Evolutionary conservation across 371 early-diverging fungal species (phyloP), one percentile per base, ranked within the genome.

Genomic region (Mortierella sp.): DNA sequence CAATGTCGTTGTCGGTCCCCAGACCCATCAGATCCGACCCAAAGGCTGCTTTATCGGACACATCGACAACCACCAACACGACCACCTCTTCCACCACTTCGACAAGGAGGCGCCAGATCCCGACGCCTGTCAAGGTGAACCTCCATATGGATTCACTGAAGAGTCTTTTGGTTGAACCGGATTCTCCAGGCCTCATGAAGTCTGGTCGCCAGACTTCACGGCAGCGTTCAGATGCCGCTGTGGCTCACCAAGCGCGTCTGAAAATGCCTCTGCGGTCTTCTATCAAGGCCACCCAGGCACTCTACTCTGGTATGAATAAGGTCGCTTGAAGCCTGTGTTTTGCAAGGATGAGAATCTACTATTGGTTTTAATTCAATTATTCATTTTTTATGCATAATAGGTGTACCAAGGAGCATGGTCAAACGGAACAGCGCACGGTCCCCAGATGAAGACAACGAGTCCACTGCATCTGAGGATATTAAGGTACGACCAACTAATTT

Each of bases 61-160:
- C 53, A 19, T 50, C 64, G 24, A 39, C 66, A 2, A n/a, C 26
- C 6, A 39, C 47, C 1, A 64, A 26, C 29, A 61, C 68, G 9
- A 68, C 64, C 19, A 22, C 16, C 19, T 48, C 71, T 7, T 14
- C 34, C 1, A 45, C 43, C 13, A 4, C 64, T 1, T 58, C 77
- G 6, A 41, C 47, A 2, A 74, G 66, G 26, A 61, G 78, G 16
- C 53, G 78, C 19, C 78, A 66, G 16, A 64, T 53, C 16, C 78
- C 75, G 2, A 58, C 74, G 0, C 48, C 74, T 2, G 63, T 77
- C 22, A 74, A 74, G 10, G 82, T 82, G 8, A 66, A 82, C 31
- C 71, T 82, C n/a, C 82, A 82, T 34, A 77, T 82, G 73, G 82
- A 82, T 22, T 82, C 82, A 22, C 47, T 82, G 26, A 77, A 82